Base-by-base conservation (phyloP, 2,329 filamentous ascomycete genomes). In the Beauveria rudraprayagi region DNA sequence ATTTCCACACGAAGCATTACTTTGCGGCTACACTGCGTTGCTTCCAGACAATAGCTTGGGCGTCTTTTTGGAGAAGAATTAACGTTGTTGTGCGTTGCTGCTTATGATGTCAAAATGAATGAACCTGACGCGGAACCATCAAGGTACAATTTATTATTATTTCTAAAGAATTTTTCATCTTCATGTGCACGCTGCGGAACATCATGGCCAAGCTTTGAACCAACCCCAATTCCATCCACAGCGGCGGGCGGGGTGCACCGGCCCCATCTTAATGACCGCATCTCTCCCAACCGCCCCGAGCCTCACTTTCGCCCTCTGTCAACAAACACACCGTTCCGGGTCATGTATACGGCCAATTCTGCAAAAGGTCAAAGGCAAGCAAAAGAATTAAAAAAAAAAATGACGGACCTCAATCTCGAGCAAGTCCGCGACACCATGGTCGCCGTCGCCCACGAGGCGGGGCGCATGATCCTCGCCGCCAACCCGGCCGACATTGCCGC, bases 401-500 rank as follows among this genome's bases (percentile, higher is more conserved):
- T 86, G 84, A 73, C 79, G 16, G 75, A 79, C 58, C 73, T 86
- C 65, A 78, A 88, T 68, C 76, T 88, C 56, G 78, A 85, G 68
- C 79, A 82, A 56, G 78, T 89, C 64, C 85, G 83, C 66, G 83
- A 88, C 72, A 80, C 80, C 56, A 76, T 89, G 64, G 72, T 88
- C 67, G 70, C 75, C 56, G 75, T 88, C 61, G 86, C 85, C 69
- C 80, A 82, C 64, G 81, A 83, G 72, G 86, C 86, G n/a, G 86
- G 86, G 65, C 72, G 75, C 61, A 86, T 85, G 82, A 88, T 88
- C 65, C 72, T 84, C 56, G 75, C 77, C 1, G 85, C 86, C 40
- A 84, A 85, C 65, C 84, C 84, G 0, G 79, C 79, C 50, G 78
- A 82, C 66, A 79, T 84, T 47, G 76, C 78, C 57, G 80, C 78